Evolutionary conservation across 345 rosid species (phyloP), one percentile per base, ranked within the genome.

Genomic region (Eucalyptus leucophloia): DNA sequence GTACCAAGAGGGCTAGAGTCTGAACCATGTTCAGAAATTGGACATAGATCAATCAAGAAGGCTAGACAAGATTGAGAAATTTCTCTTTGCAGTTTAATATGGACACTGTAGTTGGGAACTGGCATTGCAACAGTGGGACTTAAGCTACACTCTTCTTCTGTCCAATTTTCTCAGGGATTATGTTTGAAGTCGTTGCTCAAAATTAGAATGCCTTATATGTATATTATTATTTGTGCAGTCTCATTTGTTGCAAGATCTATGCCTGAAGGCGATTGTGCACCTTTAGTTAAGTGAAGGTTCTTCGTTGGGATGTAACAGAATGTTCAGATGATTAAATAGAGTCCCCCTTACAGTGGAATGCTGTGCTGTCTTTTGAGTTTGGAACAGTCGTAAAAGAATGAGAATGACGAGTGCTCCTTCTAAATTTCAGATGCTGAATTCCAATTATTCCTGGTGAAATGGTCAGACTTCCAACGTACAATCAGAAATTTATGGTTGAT

Each of bases 1-100:
- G 95, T 92, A 86, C 62, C 44, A 95, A 98, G 97, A 95, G 96
- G 96, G 95, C 98, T 77, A 95, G 98, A 90, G 95, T 96, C 90
- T 97, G 94, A 89, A 49, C 87, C 88, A 88, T 91, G 88, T 88
- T 89, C 81, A 91, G 91, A 87, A 53, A 87, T 86, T 87, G 45
- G 88, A 92, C 88, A 32, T 88, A 15, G 60, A 67, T 90, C 72
- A 86, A 93, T 47, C 77, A 28, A 91, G 89, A 88, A 89, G 90
- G 92, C 90, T 86, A 89, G 94, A 89, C 90, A 87, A 91, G 94
- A 89, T 88, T 86, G 88, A 90, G 91, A 87, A 91, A 89, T 90
- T 93, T 89, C 69, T 88, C 83, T 82, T 92, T 77, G 88, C 87
- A 86, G 92, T 92, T 92, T 93, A 77, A 77, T 77, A 37, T 77